Percentiles rank a stretch among this genome's conserved stretches.
phyloP scores from a whole-genome alignment of 768 basidiomycete species.

The Collybia nuda region DNA sequence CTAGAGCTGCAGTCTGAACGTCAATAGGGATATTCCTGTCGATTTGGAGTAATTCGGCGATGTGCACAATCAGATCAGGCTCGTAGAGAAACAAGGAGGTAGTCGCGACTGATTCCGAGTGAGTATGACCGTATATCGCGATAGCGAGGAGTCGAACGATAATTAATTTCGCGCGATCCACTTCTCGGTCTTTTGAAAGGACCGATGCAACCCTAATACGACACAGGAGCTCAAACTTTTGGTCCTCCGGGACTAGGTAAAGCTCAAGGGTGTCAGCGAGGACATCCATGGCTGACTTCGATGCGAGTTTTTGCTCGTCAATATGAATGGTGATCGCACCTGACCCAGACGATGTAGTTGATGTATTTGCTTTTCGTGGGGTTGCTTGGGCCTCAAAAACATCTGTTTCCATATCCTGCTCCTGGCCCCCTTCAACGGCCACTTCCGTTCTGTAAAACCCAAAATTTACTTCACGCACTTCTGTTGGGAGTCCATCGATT shows the following conservation, averaged over 20 bases:
- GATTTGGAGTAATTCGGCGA: conserved; percentile 87
- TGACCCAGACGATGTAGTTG: conserved; percentile 30
- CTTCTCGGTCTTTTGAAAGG: conserved; percentile 55
- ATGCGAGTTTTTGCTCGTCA: conserved; percentile 56
- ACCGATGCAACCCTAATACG: conserved; percentile 80
- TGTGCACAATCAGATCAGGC: conserved; percentile 85
- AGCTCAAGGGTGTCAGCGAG: conserved; percentile 71
- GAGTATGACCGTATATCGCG: conserved; percentile 88
- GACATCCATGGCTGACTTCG: conserved; percentile 71
- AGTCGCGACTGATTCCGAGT: conserved; percentile 74
- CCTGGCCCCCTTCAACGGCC: conserved; percentile 26
- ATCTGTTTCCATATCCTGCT: conserved; percentile 46
- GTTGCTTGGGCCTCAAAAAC: conserved; percentile 40
- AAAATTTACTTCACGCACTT: conserved; percentile 79
- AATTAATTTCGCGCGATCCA: conserved; percentile 77
- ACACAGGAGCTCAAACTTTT: conserved; percentile 87
- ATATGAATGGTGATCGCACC: conserved; percentile 65
- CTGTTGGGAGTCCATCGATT: conserved; percentile 63
- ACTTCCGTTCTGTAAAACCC: conserved; percentile 73
- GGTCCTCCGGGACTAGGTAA: conserved; percentile 71
- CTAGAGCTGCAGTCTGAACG: conserved; percentile 83
- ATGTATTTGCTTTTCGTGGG: conserved; percentile 43
- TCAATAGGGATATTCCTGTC: conserved; percentile 67
- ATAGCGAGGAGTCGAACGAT: conserved; percentile 82
- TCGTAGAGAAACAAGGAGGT: conserved; percentile 91